Evolutionary conservation across 192 early-diverging fungal species (phyloP).

Genomic region (Pecoramyces ruminantium): DNA sequence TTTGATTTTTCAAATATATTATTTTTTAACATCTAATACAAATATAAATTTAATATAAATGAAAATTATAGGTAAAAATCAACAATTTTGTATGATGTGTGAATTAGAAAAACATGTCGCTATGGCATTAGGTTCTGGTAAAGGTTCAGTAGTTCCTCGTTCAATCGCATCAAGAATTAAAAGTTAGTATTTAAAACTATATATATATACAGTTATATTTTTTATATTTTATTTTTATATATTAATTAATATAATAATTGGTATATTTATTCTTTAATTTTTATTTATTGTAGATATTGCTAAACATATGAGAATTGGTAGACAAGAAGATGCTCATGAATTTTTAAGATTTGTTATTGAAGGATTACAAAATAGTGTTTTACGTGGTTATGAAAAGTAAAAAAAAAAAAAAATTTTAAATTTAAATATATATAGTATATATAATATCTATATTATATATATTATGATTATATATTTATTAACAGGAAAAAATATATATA

Average conservation of each 20-base stretch:
- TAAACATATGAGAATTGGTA: conserved; percentile 54
- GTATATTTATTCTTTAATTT: not conserved
- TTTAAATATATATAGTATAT: too few relatives aligned
- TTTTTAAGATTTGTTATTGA: conserved; percentile 58
- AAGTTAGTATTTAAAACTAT: conserved; percentile 9
- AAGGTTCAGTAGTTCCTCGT: conserved; percentile 22
- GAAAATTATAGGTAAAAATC: conserved; percentile 17
- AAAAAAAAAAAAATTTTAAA: too few relatives aligned
- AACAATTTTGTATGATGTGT: conserved; percentile 57
- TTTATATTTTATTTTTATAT: too few relatives aligned
- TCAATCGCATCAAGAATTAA: conserved; percentile 15
- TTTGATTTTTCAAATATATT: too few relatives aligned
- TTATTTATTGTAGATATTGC: conserved; percentile 33
- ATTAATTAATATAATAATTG: not conserved
- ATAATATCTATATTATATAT: too few relatives aligned
- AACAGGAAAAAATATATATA: too few relatives aligned
- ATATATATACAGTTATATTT: too few relatives aligned
- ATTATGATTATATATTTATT: too few relatives aligned
- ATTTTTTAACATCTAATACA: too few relatives aligned
- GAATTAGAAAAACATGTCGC: conserved; percentile 39
- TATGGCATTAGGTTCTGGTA: not conserved
- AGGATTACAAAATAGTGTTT: conserved; percentile 41
- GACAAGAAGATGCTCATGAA: conserved; percentile 85
- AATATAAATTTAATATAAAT: too few relatives aligned
- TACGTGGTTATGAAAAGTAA: conserved; percentile 30